Base-by-base conservation (phyloP, 805 yeast species). In the Metschnikowia lochheadii region DNA sequence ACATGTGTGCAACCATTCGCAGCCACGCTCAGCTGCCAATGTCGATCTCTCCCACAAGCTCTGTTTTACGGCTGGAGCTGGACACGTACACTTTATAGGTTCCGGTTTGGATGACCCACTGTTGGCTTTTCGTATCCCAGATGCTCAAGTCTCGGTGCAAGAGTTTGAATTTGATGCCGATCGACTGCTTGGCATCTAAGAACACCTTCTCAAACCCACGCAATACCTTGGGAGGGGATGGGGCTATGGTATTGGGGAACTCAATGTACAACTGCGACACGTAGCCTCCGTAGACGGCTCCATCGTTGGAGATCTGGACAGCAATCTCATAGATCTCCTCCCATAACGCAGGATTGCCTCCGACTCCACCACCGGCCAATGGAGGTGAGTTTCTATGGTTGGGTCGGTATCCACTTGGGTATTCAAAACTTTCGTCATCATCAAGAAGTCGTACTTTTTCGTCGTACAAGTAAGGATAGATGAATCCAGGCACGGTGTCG, bases 291-390 rank as follows among this genome's bases (percentile, higher is more conserved):
- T 63, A 64, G 31, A 61, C 59, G 6, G 66, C 64, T 0, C 85
- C 85, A 21, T 68, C 72, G 54, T 81, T 81, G 40, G 69, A 65
- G n/a, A 81, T 72, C 18, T 59, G 63, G 2, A 76, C 82, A 33
- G 65, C 63, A 3, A 79, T 79, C 44, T 70, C 62, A 56, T 78
- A 78, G 42, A 78, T 63, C 1, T 66, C 66, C 40, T 80, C 80
- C 84, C 84, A 82, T 36, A 82, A 67, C 0, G 79, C 83, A 5
- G 81, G 82, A 60, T 81, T 80, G 1, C 87, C 85, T 0, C 85
- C 85, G 18, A 77, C 54, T 0, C 79, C 81, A 18, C 86, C 86
- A 7, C 78, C 77, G 3, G 70, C 62, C 14, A 72, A 55, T 1
- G 75, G 72, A 0, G 76, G 76, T 35, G 62, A 65, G 26, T 61